Evolutionary conservation across 2,329 filamentous ascomycete species (phyloP), one percentile per base, ranked within the genome.

Genomic region (Coniochaeta ligniaria): DNA sequence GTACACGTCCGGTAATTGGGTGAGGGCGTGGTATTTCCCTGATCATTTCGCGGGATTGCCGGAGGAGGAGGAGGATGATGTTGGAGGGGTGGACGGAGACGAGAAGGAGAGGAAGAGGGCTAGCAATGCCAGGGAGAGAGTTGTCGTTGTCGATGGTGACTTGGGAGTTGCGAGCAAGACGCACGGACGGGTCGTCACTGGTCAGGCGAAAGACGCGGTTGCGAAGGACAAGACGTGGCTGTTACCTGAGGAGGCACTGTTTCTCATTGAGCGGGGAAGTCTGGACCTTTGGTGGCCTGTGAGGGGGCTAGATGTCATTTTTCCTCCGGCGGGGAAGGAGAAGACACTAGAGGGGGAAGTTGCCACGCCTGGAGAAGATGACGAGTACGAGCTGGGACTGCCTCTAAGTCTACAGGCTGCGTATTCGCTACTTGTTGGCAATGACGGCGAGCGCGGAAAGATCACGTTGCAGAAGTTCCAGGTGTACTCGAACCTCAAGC

Each of bases 361-460:
- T 28, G 68, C 70, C 12, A 68, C 70, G 1, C 69, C 50, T n/a
- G 31, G 41, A 11, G 60, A 69, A 20, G 63, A 75, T 33, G 78
- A 80, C 47, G 84, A 85, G 38, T 80, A 82, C 61, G 83, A 86
- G 7, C 76, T 81, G 4, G 89, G 89, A 0, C 73, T 95, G n/a
- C 92, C 94, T 0, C 87, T 99, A 79, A 96, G 91, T 73, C 76
- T 98, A 43, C 91, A 98, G 73, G 93, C 90, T 6, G 92, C 92
- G 0, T 98, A 98, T 77, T 85, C 93, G 6, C 83, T 92, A 24
- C 86, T 96, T 59, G 83, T 96, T 64, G 92, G 92, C 1, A 78
- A 83, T 26, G 88, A 91, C 56, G 82, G 78, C 6, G 82, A 86
- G 63, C 73, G 75, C 47, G 84, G 85, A 38, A 86, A 83, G 71